A percentile compares a stretch with the other conserved stretches of the same genome.
These are phyloP conservation scores for Stropharia rugosoannulata DNA, from an alignment of 768 basidiomycete genomes.

Conservation along the genomic window DNA sequence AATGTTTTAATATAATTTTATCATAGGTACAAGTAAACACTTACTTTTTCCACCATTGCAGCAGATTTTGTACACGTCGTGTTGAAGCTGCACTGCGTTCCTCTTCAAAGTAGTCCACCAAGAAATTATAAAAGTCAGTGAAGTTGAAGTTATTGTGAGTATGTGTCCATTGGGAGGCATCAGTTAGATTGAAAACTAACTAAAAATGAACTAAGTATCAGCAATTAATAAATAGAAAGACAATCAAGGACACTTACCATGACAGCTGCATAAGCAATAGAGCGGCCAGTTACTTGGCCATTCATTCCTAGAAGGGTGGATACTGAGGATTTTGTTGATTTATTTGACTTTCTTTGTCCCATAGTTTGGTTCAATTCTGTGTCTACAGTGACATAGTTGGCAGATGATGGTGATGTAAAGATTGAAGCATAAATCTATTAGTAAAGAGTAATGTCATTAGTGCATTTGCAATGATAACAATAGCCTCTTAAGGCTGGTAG, in stretches of 20 bases:
- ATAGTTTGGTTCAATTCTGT: too few species aligned
- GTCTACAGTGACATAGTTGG: too few species aligned
- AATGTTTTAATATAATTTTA: not conserved
- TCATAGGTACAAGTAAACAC: not conserved
- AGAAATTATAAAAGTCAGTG: conserved; percentile 18
- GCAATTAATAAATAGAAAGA: not conserved
- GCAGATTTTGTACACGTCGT: not conserved
- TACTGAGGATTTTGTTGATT: not conserved
- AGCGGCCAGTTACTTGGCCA: not conserved
- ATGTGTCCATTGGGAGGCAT: conserved; percentile 12
- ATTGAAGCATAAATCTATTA: not conserved
- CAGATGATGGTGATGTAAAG: conserved; percentile 10
- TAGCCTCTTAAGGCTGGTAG: too few species aligned
- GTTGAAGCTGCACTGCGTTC: not conserved
- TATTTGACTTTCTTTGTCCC: not conserved
- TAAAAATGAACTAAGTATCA: not conserved
- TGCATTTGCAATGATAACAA: too few species aligned
- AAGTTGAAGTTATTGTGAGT: conserved; percentile 17
- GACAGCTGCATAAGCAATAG: not conserved
- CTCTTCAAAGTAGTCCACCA: conserved; percentile 15
- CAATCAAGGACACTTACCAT: not conserved
- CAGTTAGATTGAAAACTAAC: conserved; percentile 17
- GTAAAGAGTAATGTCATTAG: too few species aligned
- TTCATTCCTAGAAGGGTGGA: not conserved
- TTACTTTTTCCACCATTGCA: not conserved